Base-by-base conservation (phyloP, 768 basidiomycete genomes). In the Lanmaoa pseudosensibilis region DNA sequence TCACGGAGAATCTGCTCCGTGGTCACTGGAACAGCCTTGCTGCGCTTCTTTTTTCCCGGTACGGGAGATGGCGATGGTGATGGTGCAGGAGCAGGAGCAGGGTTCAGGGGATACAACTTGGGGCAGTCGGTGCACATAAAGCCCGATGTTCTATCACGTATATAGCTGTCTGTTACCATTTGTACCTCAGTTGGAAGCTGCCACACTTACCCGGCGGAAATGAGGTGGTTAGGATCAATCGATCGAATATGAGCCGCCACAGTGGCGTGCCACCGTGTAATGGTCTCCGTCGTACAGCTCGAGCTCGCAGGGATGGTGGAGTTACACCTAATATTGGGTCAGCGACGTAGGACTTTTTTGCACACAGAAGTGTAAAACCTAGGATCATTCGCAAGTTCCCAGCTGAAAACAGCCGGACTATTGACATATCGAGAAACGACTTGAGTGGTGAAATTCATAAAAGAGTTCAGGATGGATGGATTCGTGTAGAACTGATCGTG, bases 321-420 rank as follows among this genome's bases (percentile, higher is more conserved):
- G 54, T 79, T 81, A 60, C 85, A 87, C 65, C 85, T 85, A 52
- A 34, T 4, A 41, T 47, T 27, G 32, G 39, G 23, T 62, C 37
- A 62, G 51, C 25, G 39, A 43, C 8, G 25, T 44, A 33, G 4
- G 11, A 40, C 5, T 18, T n/a, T 4, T n/a, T 16, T 9, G 34
- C 11, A 34, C 3, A 13, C 8, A 41, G n/a, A 12, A 40, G 25
- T 6, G 34, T 50, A 58, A 50, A 52, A 85, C 82, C 83, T 80
- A 10, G 85, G 76, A 61, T 88, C 86, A 65, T 88, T 88, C 19
- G 84, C 86, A 59, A 86, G 60, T 65, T 88, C 86, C 82, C 83
- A 84, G 51, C 38, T 63, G 57, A 87, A 77, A 51, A 87, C 64
- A n/a, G 77, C 70, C 4, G 85, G 69, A 50, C 75, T 78, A 48